Evolutionary conservation across 2,329 filamentous ascomycete species (phyloP).

Genomic region (Sporothrix schenckii): DNA sequence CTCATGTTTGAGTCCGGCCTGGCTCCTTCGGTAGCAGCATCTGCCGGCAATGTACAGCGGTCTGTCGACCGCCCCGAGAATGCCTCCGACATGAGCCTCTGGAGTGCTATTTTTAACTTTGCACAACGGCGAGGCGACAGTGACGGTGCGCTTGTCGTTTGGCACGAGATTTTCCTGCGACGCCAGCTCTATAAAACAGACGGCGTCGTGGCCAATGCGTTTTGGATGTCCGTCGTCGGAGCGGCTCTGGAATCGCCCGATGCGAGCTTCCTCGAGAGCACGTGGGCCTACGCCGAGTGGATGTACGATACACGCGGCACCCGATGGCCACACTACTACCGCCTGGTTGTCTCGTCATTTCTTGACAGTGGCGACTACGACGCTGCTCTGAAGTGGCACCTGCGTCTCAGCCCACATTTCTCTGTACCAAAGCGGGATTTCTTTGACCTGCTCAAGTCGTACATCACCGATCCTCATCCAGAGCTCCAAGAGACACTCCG

Average conservation of each 20-base stretch:
- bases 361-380: slow-evolving; percentile 47
- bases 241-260: slow-evolving; percentile 43
- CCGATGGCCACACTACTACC: slow-evolving; percentile 56
- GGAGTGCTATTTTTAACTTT: slow-evolving; percentile 43
- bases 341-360: slow-evolving; percentile 50
- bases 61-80: slow-evolving; percentile 40
- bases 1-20: slow-evolving; percentile 39
- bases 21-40: not conserved
- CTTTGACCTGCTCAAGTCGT: slow-evolving; percentile 47
- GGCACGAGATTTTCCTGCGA: slow-evolving; percentile 39
- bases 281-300: slow-evolving; percentile 49
- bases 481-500: slow-evolving; percentile 48
- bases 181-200: slow-evolving; percentile 38
- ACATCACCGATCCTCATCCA: slow-evolving; percentile 42
- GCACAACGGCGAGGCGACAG: slow-evolving; percentile 38
- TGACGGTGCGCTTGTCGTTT: slow-evolving; percentile 39
- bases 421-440: slow-evolving; percentile 49
- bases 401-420: slow-evolving; percentile 50
- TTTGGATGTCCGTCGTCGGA: slow-evolving; percentile 43
- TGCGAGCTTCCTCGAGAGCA: slow-evolving; percentile 42
- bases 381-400: slow-evolving; percentile 53
- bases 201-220: slow-evolving; percentile 37
- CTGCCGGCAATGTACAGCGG: slow-evolving; percentile 17
- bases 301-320: slow-evolving; percentile 47
- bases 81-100: slow-evolving; percentile 41